Percentiles rank a stretch among this genome's conserved stretches.
phyloP scores from a whole-genome alignment of 305 asterid genomes.

The Striga hermonthica region DNA sequence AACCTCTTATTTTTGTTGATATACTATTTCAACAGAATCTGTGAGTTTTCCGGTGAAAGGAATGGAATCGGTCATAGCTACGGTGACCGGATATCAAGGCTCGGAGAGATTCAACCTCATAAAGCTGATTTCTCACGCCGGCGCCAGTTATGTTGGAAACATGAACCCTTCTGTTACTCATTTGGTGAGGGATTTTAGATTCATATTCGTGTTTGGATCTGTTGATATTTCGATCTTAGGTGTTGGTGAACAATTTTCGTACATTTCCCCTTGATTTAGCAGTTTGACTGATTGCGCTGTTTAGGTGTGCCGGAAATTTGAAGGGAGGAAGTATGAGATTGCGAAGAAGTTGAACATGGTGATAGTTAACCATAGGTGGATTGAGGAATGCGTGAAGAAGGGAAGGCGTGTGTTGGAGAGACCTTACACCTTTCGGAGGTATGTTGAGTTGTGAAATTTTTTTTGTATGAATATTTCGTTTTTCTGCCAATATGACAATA shows the following conservation, averaged over 20 bases:
- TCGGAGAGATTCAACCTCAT: slow-evolving; percentile 65
- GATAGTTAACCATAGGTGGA: slow-evolving; percentile 71
- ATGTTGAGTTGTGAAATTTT: slow-evolving; percentile 17
- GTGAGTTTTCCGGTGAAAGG: slow-evolving; percentile 30
- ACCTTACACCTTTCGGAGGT: slow-evolving; percentile 48
- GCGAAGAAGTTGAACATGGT: slow-evolving; percentile 47
- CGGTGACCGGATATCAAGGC: slow-evolving; percentile 75
- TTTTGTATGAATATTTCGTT: not conserved
- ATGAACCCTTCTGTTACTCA: slow-evolving; percentile 53
- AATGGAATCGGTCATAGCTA: slow-evolving; percentile 57
- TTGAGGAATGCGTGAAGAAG: slow-evolving; percentile 53
- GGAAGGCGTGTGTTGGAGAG: slow-evolving; percentile 47
- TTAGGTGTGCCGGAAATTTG: slow-evolving; percentile 84
- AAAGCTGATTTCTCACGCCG: slow-evolving; percentile 50
- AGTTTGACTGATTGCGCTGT: slow-evolving; percentile 30
- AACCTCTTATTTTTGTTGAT: not conserved
- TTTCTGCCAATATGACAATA: too few species aligned
- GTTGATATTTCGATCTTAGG: not conserved
- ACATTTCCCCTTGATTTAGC: slow-evolving; percentile 2
- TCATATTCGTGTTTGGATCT: not conserved
- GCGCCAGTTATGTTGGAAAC: slow-evolving; percentile 61
- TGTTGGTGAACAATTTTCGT: not conserved
- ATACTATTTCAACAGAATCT: slow-evolving; percentile 18
- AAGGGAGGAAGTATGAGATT: slow-evolving; percentile 73
- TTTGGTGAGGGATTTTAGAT: slow-evolving; percentile 39